phyloP scores from a whole-genome alignment of 495 filamentous ascomycete species.

The Neurospora sp. region DNA sequence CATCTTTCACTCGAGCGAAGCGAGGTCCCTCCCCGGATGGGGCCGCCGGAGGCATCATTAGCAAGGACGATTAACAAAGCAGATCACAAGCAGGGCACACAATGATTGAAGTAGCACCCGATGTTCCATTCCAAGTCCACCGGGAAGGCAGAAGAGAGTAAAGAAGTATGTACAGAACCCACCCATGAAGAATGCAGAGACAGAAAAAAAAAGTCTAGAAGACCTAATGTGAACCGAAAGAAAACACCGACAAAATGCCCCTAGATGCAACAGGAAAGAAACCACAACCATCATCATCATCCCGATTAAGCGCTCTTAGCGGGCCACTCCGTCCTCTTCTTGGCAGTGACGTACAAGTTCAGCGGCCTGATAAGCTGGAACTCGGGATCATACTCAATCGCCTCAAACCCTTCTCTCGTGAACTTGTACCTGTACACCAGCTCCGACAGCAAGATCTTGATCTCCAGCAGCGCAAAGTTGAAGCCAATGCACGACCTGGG shows the following conservation, averaged over 20 bases:
- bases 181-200: background rate
- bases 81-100: background rate
- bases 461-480: constrained; percentile 46
- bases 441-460: constrained; percentile 42
- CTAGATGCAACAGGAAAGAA: background rate
- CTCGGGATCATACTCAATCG: constrained; percentile 46
- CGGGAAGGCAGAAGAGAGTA: background rate
- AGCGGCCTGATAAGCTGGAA: constrained; percentile 47
- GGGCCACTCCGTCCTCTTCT: constrained; percentile 38
- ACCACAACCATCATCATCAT: background rate
- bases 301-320: constrained; percentile 2
- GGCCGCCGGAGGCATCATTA: background rate
- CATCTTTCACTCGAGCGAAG: background rate
- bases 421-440: constrained; percentile 46
- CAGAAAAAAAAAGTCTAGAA: background rate
- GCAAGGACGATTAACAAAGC: background rate
- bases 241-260: background rate
- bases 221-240: background rate
- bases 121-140: background rate
- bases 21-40: background rate
- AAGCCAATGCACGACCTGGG: constrained; percentile 46
- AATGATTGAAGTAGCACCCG: background rate
- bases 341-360: constrained; percentile 43
- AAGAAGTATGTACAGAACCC: background rate
- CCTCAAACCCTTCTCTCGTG: constrained; percentile 22